Evolutionary conservation across 495 filamentous ascomycete species (phyloP).

Genomic region (Pyrenula massariospora): DNA sequence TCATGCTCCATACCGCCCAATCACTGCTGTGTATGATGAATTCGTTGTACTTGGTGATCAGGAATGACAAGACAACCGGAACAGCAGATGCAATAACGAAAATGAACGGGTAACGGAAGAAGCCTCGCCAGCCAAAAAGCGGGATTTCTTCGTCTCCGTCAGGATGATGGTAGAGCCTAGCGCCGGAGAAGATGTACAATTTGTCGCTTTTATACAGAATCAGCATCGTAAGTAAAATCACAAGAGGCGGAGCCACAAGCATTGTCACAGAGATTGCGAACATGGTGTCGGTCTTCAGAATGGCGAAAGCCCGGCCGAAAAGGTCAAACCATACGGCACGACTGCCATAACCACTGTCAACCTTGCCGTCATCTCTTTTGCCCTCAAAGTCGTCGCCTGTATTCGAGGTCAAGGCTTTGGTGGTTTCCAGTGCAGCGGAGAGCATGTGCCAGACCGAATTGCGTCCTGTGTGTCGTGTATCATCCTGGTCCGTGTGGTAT

Average conservation of each 20-base stretch:
- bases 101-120: slow-evolving; percentile 74
- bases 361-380: slow-evolving; percentile 43
- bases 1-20: slow-evolving; percentile 80
- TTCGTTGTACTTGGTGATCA: slow-evolving; percentile 75
- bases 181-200: slow-evolving; percentile 69
- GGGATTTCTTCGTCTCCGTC: slow-evolving; percentile 48
- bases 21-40: slow-evolving; percentile 75
- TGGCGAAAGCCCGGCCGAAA: slow-evolving; percentile 68
- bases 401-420: slow-evolving; percentile 58
- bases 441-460: slow-evolving; percentile 92
- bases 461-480: slow-evolving; percentile 60
- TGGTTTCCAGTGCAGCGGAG: slow-evolving; percentile 62
- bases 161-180: slow-evolving; percentile 44
- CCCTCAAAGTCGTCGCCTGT: slow-evolving; percentile 58
- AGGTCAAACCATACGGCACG: slow-evolving; percentile 89
- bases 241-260: slow-evolving; percentile 62
- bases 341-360: slow-evolving; percentile 55
- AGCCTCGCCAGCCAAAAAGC: slow-evolving; percentile 65
- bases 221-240: slow-evolving; percentile 56
- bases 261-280: slow-evolving; percentile 81
- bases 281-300: slow-evolving; percentile 67
- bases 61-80: slow-evolving; percentile 59
- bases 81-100: slow-evolving; percentile 56
- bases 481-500: slow-evolving; percentile 90
- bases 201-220: slow-evolving; percentile 54